Conservation (phyloP, 2,329 filamentous ascomycete species). For the Colletotrichum sp. region DNA sequence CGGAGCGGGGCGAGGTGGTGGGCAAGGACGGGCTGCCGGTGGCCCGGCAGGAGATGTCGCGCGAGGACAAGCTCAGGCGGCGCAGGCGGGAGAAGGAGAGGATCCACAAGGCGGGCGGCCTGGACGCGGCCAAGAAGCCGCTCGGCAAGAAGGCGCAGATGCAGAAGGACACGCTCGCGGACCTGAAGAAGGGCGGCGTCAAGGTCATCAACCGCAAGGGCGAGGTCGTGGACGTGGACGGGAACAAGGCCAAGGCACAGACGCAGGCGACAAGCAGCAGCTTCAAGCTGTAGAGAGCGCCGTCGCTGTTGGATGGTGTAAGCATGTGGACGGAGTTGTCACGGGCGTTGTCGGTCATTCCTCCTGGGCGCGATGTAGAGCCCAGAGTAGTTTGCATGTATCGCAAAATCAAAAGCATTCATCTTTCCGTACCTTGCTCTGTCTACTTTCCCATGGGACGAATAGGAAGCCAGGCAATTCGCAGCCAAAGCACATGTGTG, state of each 20-base stretch:
- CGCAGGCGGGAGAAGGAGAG: conserved; percentile 86
- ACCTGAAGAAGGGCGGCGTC: conserved; percentile 84
- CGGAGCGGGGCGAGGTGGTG: conserved; percentile 73
- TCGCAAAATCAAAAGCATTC: conserved; percentile 8
- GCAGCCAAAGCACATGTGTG: neutral
- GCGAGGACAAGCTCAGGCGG: conserved; percentile 81
- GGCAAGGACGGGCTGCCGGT: conserved; percentile 79
- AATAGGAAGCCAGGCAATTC: neutral
- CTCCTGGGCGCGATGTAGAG: neutral
- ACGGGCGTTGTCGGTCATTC: neutral
- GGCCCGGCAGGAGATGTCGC: conserved; percentile 82
- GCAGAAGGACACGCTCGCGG: conserved; percentile 59
- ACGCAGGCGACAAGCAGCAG: conserved; percentile 58
- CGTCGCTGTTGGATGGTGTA: neutral
- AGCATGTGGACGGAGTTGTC: conserved; percentile 3
- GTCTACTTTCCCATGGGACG: neutral
- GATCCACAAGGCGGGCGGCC: conserved; percentile 69
- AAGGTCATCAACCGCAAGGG: conserved; percentile 93
- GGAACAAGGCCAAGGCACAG: conserved; percentile 69
- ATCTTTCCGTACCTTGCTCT: neutral
- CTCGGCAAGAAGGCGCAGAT: conserved; percentile 61
- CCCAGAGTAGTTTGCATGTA: neutral
- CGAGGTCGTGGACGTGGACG: conserved; percentile 82
- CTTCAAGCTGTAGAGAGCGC: conserved; percentile 62
- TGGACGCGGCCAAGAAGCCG: conserved; percentile 44